These are phyloP conservation scores for Stellera chamaejasme DNA, from an alignment of 345 rosid genomes.

Conservation along the genomic window DNA sequence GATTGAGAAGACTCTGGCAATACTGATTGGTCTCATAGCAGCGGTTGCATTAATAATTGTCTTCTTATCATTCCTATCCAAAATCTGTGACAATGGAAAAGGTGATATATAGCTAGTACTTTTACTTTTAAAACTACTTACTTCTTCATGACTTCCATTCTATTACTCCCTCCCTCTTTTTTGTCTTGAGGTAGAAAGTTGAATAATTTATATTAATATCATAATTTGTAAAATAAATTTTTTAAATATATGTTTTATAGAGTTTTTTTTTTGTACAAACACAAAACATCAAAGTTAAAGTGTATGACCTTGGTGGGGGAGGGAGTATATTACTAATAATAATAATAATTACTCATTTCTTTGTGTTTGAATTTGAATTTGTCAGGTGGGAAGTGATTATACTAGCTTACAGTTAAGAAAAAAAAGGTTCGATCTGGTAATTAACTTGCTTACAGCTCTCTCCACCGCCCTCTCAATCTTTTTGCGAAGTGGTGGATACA, in stretches of 20 bases:
- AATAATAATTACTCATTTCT: not conserved
- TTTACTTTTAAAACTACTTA: not conserved
- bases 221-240: no score
- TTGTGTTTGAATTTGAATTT: not conserved
- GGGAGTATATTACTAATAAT: no score
- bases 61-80: conserved; percentile 58
- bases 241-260: no score
- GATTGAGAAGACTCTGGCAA: conserved; percentile 86
- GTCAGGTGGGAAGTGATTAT: conserved; percentile 35
- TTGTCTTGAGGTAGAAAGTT: no score
- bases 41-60: conserved; percentile 74
- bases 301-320: no score
- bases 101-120: conserved; percentile 24
- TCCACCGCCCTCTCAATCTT: no score
- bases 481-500: conserved; percentile 2
- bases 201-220: no score
- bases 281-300: no score
- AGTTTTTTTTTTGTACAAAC: no score
- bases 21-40: conserved; percentile 77
- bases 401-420: no score
- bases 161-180: not conserved
- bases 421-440: conserved; percentile 8
- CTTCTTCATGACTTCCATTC: not conserved
- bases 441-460: not conserved
- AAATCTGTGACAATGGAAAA: conserved; percentile 48